Conservation (phyloP, 495 filamentous ascomycete genomes). For the Penicillium coffeae region DNA sequence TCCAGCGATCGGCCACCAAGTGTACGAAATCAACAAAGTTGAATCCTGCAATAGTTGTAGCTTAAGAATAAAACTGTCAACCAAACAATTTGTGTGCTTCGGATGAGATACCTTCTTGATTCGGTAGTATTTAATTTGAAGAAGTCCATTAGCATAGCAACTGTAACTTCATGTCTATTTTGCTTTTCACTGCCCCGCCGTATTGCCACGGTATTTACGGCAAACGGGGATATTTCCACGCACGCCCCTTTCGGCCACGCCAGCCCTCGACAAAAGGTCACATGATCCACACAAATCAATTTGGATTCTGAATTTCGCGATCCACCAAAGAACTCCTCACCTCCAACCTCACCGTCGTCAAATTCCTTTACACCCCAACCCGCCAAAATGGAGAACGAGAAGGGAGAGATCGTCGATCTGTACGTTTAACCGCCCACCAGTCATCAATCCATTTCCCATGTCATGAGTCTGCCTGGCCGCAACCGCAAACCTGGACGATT, state of each 20-base stretch:
- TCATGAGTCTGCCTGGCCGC: conserved; percentile 18
- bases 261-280: conserved; percentile 45
- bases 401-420: conserved; percentile 99
- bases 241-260: conserved; percentile 15
- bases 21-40: too few relatives aligned
- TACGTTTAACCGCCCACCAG: conserved; percentile 44
- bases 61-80: too few relatives aligned
- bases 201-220: conserved; percentile 24
- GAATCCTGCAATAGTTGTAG: too few relatives aligned
- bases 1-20: too few relatives aligned
- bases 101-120: too few relatives aligned
- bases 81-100: too few relatives aligned
- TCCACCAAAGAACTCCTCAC: conserved; percentile 26
- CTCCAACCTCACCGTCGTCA: conserved; percentile 41
- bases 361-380: conserved; percentile 37
- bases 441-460: conserved; percentile 10
- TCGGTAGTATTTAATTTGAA: too few relatives aligned
- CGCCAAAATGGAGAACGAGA: conserved; percentile 90
- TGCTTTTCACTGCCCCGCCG: too few relatives aligned
- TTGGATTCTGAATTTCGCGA: conserved; percentile 24
- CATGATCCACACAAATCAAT: conserved; percentile 49
- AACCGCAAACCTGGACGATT: conserved; percentile 9
- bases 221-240: conserved; percentile 9
- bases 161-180: too few relatives aligned
- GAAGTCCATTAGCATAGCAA: too few relatives aligned